These are phyloP conservation scores for Sutorius eximius DNA, from an alignment of 1,284 basidiomycete genomes.

Conservation along the genomic window DNA sequence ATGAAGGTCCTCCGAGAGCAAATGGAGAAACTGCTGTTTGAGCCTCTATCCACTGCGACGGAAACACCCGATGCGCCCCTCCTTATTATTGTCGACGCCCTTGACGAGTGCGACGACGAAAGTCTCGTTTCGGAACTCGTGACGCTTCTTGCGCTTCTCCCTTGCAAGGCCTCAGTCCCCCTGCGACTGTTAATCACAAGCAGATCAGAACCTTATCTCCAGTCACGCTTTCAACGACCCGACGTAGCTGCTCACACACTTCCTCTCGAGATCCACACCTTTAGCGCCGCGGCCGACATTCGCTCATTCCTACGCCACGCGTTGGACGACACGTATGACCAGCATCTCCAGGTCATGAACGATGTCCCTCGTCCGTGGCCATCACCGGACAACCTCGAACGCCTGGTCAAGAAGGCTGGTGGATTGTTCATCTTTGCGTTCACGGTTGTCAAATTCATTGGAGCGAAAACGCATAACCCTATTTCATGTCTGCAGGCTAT, in stretches of 20 bases:
- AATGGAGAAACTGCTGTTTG: conserved; percentile 17
- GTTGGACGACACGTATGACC: too few species aligned
- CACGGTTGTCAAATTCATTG: conserved; percentile 23
- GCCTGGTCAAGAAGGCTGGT: conserved; percentile 20
- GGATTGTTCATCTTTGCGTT: conserved; percentile 31
- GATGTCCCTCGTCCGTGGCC: conserved; percentile 28
- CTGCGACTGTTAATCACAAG: not conserved
- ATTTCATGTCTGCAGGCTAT: conserved; percentile 15
- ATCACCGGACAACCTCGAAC: conserved; percentile 16
- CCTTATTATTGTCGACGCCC: conserved; percentile 22
- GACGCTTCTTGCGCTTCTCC: not conserved
- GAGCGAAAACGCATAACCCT: conserved; percentile 14
- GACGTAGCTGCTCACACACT: conserved; percentile 7
- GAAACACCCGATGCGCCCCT: not conserved
- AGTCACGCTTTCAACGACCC: conserved; percentile 6
- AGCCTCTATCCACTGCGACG: conserved; percentile 9
- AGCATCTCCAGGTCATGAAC: conserved; percentile 11
- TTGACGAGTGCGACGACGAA: conserved; percentile 26
- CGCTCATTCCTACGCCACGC: conserved; percentile 1
- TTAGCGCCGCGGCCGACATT: conserved; percentile 21
- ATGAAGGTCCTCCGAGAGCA: conserved; percentile 24
- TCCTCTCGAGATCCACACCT: conserved; percentile 16
- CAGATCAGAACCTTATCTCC: conserved; percentile 17
- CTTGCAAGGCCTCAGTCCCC: not conserved
- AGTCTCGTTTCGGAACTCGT: conserved; percentile 12